Evolutionary conservation across 176 grass and related monocot species (phyloP).

Genomic region (Melocanna baccifera): DNA sequence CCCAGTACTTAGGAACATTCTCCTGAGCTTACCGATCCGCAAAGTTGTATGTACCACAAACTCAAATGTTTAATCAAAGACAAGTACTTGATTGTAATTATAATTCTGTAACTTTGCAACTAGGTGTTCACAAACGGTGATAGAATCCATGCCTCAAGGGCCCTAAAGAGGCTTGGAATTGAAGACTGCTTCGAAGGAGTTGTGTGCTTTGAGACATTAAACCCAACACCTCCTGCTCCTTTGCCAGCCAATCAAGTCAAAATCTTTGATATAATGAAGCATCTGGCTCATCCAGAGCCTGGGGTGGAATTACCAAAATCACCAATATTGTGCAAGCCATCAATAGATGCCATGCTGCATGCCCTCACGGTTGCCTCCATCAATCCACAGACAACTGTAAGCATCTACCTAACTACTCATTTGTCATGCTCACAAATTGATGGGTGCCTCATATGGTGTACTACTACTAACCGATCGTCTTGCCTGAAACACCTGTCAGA

Average conservation of each 20-base stretch:
- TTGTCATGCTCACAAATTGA: not conserved
- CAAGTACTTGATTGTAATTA: not conserved
- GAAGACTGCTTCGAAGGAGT: constrained; percentile 85
- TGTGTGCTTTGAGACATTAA: constrained; percentile 84
- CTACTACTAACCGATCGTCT: not conserved
- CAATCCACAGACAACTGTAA: constrained; percentile 72
- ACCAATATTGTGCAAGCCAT: constrained; percentile 76
- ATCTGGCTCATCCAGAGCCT: constrained; percentile 50
- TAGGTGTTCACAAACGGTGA: constrained; percentile 94
- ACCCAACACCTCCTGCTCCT: constrained; percentile 29
- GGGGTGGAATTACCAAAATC: constrained; percentile 62
- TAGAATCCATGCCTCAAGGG: constrained; percentile 59
- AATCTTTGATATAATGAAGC: constrained; percentile 69
- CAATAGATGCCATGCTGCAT: constrained; percentile 62
- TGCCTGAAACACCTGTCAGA: constrained; percentile 44
- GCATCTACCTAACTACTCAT: not conserved
- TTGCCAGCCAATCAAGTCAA: not conserved
- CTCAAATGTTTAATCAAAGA: not conserved
- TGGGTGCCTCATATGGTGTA: not conserved
- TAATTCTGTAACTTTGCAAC: not conserved
- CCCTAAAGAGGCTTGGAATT: constrained; percentile 73
- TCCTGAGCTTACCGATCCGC: constrained; percentile 74
- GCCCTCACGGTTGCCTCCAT: constrained; percentile 66
- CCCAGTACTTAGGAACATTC: constrained; percentile 64
- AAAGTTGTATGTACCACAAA: constrained; percentile 58